Evolutionary conservation across 1,284 basidiomycete species (phyloP), one percentile per base, ranked within the genome.

Genomic region (Cryptococcus sp.): DNA sequence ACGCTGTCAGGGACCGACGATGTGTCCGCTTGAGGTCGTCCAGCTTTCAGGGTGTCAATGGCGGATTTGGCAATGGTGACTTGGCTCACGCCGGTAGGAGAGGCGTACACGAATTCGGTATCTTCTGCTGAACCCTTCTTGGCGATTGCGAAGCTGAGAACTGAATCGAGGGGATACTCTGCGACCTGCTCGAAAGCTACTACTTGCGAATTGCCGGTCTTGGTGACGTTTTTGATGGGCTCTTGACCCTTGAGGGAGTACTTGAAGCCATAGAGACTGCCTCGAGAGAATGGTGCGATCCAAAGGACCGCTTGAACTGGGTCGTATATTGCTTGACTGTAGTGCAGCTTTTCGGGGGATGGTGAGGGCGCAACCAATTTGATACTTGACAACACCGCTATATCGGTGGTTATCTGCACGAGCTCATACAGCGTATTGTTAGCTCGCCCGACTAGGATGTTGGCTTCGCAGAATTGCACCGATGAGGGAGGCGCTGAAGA

Each of bases 381-480:
- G 64, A 77, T 70, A 5, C 67, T 66, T 0, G 73, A 63, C 5
- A 77, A 57, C 10, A 75, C 63, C 5, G 67, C 66, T 16, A 73
- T 52, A 46, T 70, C 68, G 38, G 58, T 52, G 0, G 74, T 72
- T 52, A 77, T 74, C 54, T 77, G 75, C 1, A 75, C 63, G 3
- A 77, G 61, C 44, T 77, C 75, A 49, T 67, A 68, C 41, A 61
- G 45, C 7, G 72, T 70, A 54, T 77, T 65, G 54, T 69, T 65
- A 2, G 49, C 63, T 23, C 69, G 52, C 8, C 75, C 75, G 25
- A 77, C 65, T 17, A 75, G 61, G 34, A 77, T 56, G 50, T 71
- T 69, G n/a, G 69, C 56, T 52, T 77, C 75, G 59, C 64, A 65
- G 61, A 77, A 75, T 16, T 62, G 58, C 15, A 70, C 65, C 0